Conservation (phyloP, 2,329 filamentous ascomycete species). For the Fusarium oligoseptatum region DNA sequence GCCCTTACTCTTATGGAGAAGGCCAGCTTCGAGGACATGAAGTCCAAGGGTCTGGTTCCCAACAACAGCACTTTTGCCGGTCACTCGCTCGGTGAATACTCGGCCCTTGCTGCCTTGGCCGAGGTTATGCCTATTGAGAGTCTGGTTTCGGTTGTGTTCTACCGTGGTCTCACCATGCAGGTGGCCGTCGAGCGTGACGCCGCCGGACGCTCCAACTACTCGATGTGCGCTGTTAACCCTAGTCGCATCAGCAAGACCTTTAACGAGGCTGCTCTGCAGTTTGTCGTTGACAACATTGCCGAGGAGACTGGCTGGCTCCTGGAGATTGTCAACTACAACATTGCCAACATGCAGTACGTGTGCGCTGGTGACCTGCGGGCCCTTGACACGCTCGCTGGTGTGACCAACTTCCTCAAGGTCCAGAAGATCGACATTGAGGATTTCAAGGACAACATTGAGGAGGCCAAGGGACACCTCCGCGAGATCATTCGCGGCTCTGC, state of each 20-base stretch:
- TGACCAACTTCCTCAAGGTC: slow-evolving; percentile 95
- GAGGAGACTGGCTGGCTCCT: slow-evolving; percentile 95
- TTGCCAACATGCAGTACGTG: slow-evolving; percentile 82
- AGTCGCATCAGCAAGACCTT: slow-evolving; percentile 99
- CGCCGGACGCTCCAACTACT: slow-evolving; percentile 94
- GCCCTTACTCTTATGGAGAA: slow-evolving; percentile 99
- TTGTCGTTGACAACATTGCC: slow-evolving; percentile 94
- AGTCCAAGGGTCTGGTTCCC: slow-evolving; percentile 94
- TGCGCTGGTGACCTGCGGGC: slow-evolving; percentile 78
- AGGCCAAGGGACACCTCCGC: slow-evolving; percentile 89
- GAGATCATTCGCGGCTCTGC: slow-evolving; percentile 93
- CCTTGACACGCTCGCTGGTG: slow-evolving; percentile 79
- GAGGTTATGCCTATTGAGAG: slow-evolving; percentile 99
- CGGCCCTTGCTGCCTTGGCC: slow-evolving; percentile 92
- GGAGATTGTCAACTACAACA: slow-evolving; percentile 98
- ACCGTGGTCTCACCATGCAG: slow-evolving; percentile 98
- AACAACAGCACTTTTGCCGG: slow-evolving; percentile 97
- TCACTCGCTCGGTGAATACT: slow-evolving; percentile 98
- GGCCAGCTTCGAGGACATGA: slow-evolving; percentile 99
- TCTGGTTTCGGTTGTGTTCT: slow-evolving; percentile 98
- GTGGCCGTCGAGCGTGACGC: slow-evolving; percentile 98
- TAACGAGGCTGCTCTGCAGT: slow-evolving; percentile 96
- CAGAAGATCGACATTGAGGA: slow-evolving; percentile 98
- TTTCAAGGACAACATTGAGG: slow-evolving; percentile 89
- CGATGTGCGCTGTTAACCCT: slow-evolving; percentile 99